Base-by-base conservation (phyloP, 1,139 yeast genomes). In the Geotrichum histeridarum region DNA sequence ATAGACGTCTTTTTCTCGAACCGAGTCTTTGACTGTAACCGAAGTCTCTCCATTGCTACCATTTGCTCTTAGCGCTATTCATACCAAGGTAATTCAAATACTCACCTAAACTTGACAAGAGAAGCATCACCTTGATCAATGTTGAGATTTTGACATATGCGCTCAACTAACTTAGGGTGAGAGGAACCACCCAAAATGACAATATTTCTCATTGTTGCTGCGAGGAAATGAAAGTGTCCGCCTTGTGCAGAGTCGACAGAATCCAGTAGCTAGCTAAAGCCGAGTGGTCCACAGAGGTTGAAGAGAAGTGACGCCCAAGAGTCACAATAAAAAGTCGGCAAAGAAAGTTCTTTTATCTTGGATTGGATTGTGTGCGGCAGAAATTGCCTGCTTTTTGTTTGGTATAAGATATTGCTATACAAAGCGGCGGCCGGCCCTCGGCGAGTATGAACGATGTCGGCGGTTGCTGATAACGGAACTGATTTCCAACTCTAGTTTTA, bases 1-100 rank as follows among this genome's bases (percentile, higher is more conserved):
- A 66, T 85, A 91, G 3, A 91, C 97, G 70, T 90, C 96, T 71
- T 90, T 91, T 63, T 89, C 97, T 67, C 97, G 79, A 39, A 91
- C 97, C 11, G 95, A 84, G 64, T 87, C 94, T 56, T 79, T 79
- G 57, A 91, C 80, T 56, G 84, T 85, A 55, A 90, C 86, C 41
- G 91, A 82, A n/a, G 95, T 89, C 67, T 91, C 98, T 54, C 97
- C 97, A 67, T 91, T 91, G 60, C 70, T 60, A 37, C 17, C 17
- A 22, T 3, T 2, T 37, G 12, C 15, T 6, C 4, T 43, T 15
- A 32, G 11, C 4, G 2, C 5, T 8, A 15, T n/a, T 2, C 2
- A n/a, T 44, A n/a, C 44, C 15, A 4, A 14, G 55, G 18, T 17
- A n/a, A 39, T 33, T 2, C 37, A 33, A 8, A 17, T 7, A 12